These are phyloP conservation scores for Lactuca sativa DNA, from an alignment of 129 eudicot species.

Conservation along the genomic window DNA sequence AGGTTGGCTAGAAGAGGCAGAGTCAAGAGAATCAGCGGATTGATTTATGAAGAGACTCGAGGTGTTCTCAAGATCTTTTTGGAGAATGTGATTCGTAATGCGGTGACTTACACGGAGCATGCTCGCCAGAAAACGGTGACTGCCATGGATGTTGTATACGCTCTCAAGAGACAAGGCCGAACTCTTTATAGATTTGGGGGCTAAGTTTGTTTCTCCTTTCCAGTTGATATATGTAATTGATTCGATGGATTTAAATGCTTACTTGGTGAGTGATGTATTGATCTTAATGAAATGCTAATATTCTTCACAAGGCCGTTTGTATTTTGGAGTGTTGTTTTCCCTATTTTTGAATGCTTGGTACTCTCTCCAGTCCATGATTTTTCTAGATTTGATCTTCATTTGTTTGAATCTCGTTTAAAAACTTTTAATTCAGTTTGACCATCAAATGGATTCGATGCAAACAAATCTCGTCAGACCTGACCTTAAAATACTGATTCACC, in stretches of 20 bases:
- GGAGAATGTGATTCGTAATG: constrained; percentile 35
- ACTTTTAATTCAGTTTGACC: too few relatives aligned
- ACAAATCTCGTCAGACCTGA: too few relatives aligned
- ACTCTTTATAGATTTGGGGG: constrained; percentile 39
- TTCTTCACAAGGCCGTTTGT: too few relatives aligned
- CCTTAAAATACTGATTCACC: too few relatives aligned
- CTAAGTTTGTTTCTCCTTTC: background rate
- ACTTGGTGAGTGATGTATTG: background rate
- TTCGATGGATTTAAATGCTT: background rate
- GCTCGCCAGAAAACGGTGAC: constrained; percentile 35
- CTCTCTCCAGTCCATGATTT: too few relatives aligned
- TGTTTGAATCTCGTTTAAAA: too few relatives aligned
- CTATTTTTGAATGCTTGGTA: background rate
- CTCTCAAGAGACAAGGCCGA: constrained; percentile 34
- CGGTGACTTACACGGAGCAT: constrained; percentile 33
- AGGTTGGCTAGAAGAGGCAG: constrained; percentile 39
- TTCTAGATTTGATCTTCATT: too few relatives aligned
- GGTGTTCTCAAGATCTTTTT: constrained; percentile 35
- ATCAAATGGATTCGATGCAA: too few relatives aligned
- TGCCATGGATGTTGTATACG: constrained; percentile 40
- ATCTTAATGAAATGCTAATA: background rate
- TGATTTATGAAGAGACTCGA: constrained; percentile 35
- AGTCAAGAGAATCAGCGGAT: constrained; percentile 35
- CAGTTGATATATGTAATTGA: background rate
- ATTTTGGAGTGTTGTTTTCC: background rate